Conservation (phyloP, 139 green algal species). For the Haematococcus sp. region DNA sequence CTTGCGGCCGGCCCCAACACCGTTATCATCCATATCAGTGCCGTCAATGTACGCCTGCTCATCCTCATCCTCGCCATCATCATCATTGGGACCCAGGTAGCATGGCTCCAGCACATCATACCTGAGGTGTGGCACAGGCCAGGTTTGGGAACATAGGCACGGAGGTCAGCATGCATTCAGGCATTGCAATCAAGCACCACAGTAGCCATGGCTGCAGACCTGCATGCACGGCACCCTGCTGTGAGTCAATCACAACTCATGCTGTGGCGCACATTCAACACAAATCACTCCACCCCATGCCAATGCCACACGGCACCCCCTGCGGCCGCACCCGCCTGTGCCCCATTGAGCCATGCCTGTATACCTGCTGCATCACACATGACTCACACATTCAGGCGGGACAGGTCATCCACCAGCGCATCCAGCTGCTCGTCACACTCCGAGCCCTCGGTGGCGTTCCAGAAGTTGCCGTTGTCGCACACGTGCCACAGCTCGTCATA, state of each 20-base stretch:
- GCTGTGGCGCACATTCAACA: no score
- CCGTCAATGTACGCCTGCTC: not conserved
- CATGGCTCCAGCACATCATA: conserved; percentile 25
- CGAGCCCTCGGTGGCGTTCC: conserved; percentile 35
- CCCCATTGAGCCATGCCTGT: no score
- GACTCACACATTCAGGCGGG: conserved; percentile 23
- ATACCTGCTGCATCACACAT: no score
- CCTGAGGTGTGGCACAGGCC: not conserved
- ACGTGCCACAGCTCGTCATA: not conserved
- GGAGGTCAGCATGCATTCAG: no score
- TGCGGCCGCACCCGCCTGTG: no score
- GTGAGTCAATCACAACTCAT: no score
- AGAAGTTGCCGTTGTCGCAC: conserved; percentile 38
- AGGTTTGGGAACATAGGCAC: not conserved
- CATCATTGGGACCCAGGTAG: not conserved
- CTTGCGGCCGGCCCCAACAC: no score
- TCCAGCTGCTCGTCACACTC: conserved; percentile 4
- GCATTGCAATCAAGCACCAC: no score
- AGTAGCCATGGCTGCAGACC: no score
- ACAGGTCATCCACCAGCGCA: conserved; percentile 9
- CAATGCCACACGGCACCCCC: not conserved
- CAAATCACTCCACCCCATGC: no score
- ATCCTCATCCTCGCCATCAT: not conserved
- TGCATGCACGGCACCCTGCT: no score
- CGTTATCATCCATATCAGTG: not conserved